Conservation (phyloP, 768 basidiomycete species). For the Serendipita sp. region DNA sequence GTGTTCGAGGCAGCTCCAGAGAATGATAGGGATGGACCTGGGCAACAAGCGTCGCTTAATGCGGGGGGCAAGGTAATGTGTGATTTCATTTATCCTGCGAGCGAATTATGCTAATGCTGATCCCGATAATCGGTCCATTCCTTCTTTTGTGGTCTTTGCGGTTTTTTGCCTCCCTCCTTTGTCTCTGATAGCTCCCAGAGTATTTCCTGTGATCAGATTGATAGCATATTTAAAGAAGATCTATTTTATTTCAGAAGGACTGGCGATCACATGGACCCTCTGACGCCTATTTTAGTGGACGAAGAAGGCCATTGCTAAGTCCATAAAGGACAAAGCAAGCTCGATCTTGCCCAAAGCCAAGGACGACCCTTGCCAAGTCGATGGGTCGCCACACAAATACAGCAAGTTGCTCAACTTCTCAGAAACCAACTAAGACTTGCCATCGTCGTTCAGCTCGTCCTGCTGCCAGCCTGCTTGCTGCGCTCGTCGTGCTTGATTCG, state of each 20-base stretch:
- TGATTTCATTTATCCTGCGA: background rate
- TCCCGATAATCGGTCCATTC: background rate
- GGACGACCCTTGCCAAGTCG: background rate
- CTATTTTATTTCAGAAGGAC: no score
- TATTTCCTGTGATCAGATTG: no score
- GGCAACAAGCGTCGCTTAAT: conserved; percentile 57
- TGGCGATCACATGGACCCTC: no score
- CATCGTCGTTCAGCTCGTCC: background rate
- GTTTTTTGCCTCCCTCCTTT: background rate
- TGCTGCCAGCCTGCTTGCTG: background rate
- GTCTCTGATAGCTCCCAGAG: background rate
- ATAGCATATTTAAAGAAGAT: no score
- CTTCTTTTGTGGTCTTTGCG: background rate
- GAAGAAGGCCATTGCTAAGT: no score
- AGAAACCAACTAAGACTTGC: background rate
- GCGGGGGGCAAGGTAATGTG: conserved; percentile 48
- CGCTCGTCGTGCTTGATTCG: background rate
- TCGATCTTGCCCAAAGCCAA: background rate
- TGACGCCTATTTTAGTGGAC: no score
- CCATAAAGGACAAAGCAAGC: no score
- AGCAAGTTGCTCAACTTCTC: background rate
- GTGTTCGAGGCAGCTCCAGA: conserved; percentile 98
- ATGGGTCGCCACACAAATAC: background rate
- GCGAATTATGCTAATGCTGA: background rate
- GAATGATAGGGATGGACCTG: conserved; percentile 85